These are phyloP conservation scores for Phoma sp. DNA, from an alignment of 2,329 filamentous ascomycete species.

Conservation along the genomic window DNA sequence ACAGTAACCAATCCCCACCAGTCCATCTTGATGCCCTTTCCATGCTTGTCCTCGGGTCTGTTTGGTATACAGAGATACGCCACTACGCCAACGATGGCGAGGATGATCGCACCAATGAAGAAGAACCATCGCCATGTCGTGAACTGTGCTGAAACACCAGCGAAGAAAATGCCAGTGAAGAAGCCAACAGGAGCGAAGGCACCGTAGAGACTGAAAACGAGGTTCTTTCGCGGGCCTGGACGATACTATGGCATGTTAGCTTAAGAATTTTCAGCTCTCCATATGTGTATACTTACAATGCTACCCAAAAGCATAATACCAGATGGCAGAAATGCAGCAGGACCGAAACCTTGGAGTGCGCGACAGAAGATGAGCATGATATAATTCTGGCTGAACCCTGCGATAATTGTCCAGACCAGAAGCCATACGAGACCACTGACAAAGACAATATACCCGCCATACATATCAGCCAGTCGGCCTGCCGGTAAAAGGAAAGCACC, in stretches of 20 bases:
- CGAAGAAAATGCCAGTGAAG: conserved; percentile 48
- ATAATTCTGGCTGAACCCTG: conserved; percentile 72
- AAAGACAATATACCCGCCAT: conserved; percentile 69
- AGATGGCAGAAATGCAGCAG: conserved; percentile 74
- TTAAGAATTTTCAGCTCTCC: background rate
- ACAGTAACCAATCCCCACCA: conserved; percentile 48
- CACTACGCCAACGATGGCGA: conserved; percentile 38
- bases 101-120: conserved; percentile 43
- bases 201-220: conserved; percentile 68
- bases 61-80: conserved; percentile 44
- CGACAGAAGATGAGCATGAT: conserved; percentile 77
- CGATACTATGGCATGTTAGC: conserved; percentile 58
- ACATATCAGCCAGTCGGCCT: conserved; percentile 66
- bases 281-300: conserved; percentile 37
- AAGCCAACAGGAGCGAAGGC: conserved; percentile 60
- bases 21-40: conserved; percentile 43
- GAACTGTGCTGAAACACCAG: conserved; percentile 42
- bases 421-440: conserved; percentile 70
- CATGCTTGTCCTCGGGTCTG: conserved; percentile 18
- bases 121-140: conserved; percentile 46
- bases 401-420: conserved; percentile 71
- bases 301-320: conserved; percentile 72
- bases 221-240: conserved; percentile 72
- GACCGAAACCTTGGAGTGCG: conserved; percentile 76
- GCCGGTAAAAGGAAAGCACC: conserved; percentile 56